Percentiles rank a stretch among this genome's conserved stretches.
Conservation (phyloP, 225 moss, liverwort and hornwort genomes). For the Marchantia paleacea region DNA sequence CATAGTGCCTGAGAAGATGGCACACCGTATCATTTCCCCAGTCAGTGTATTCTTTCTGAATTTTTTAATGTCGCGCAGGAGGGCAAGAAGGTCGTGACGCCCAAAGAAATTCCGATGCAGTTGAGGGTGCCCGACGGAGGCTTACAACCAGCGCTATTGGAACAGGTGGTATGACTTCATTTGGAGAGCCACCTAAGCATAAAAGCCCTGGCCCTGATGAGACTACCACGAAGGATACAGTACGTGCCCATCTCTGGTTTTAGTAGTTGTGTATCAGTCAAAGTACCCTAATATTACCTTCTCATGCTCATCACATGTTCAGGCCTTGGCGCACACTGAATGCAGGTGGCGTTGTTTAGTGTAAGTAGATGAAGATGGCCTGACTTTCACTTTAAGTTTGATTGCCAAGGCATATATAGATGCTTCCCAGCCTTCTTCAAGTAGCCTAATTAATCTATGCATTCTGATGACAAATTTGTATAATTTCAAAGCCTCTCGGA, state of each 20-base stretch:
- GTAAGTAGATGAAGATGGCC: slow-evolving; percentile 11
- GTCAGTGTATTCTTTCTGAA: background rate
- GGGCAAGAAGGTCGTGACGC: slow-evolving; percentile 67
- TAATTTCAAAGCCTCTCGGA: slow-evolving; percentile 8
- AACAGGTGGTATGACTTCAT: slow-evolving; percentile 53
- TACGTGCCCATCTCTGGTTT: slow-evolving; percentile 56
- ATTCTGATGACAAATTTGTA: slow-evolving; percentile 17
- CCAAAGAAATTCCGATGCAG: slow-evolving; percentile 53
- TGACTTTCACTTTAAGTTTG: background rate
- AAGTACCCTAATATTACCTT: slow-evolving; percentile 15
- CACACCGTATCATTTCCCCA: background rate
- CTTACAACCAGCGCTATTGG: slow-evolving; percentile 57
- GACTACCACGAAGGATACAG: slow-evolving; percentile 66
- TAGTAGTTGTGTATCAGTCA: slow-evolving; percentile 24
- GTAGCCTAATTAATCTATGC: background rate
- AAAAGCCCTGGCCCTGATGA: slow-evolving; percentile 87
- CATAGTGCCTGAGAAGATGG: background rate
- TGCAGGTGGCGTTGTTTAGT: slow-evolving; percentile 12
- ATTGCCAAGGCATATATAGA: slow-evolving; percentile 14
- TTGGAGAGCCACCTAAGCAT: slow-evolving; percentile 68
- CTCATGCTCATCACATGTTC: slow-evolving; percentile 7
- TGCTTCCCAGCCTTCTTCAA: slow-evolving; percentile 7
- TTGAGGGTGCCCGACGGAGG: slow-evolving; percentile 74
- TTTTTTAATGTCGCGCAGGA: slow-evolving; percentile 20
- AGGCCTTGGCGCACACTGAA: slow-evolving; percentile 1